These are phyloP conservation scores for Rubia yunnanensis DNA, from an alignment of 257 asterid species.

Conservation along the genomic window DNA sequence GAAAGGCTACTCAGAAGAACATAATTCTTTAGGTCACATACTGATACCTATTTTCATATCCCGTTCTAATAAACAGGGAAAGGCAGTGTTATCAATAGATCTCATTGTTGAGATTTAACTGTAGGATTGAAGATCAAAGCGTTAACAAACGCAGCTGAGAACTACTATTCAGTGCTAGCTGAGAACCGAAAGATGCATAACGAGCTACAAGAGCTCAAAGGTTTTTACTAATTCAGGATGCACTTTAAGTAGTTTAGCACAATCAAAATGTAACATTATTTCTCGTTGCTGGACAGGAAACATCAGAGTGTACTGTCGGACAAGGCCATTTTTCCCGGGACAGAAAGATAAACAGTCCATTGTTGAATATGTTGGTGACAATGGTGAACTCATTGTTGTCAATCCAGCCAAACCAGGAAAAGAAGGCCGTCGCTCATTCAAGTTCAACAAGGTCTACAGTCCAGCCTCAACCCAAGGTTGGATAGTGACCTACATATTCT, in stretches of 20 bases:
- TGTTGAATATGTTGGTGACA: conserved; percentile 68
- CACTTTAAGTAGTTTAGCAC: conserved; percentile 1
- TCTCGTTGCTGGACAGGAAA: conserved; percentile 49
- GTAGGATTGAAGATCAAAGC: conserved; percentile 13
- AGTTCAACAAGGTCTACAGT: conserved; percentile 69
- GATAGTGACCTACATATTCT: neutral
- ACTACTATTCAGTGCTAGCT: conserved; percentile 13
- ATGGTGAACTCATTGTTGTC: conserved; percentile 61
- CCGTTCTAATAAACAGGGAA: neutral
- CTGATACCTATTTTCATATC: neutral
- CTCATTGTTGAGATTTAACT: neutral
- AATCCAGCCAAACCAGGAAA: conserved; percentile 89
- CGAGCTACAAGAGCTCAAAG: conserved; percentile 64
- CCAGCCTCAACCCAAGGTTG: conserved; percentile 83
- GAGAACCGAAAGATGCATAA: conserved; percentile 25
- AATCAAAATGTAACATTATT: neutral
- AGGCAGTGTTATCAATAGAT: neutral
- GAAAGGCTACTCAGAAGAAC: conserved; percentile 58
- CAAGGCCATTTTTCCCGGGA: conserved; percentile 86
- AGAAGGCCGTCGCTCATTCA: conserved; percentile 83
- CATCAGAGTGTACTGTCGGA: conserved; percentile 86
- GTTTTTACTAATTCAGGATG: conserved; percentile 22
- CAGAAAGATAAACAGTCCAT: conserved; percentile 63
- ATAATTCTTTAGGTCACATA: conserved; percentile 40
- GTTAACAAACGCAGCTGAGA: conserved; percentile 16